phyloP scores from a whole-genome alignment of 331 rosid genomes.

The Arachis monticola region DNA sequence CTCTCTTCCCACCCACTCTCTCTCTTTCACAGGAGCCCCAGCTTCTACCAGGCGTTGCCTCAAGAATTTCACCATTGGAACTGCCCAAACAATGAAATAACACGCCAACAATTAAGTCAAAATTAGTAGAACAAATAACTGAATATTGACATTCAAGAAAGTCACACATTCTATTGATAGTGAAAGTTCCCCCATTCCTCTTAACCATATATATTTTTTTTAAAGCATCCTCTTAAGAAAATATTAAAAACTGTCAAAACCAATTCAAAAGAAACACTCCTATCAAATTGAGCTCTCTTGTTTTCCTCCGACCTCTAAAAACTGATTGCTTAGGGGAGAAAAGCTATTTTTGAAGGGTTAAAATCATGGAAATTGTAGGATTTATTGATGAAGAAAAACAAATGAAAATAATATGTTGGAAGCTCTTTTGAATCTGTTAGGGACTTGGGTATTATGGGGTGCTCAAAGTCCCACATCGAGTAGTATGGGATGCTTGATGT shows the following conservation, averaged over 20 bases:
- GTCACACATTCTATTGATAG: too few relatives aligned
- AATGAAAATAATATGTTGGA: slow-evolving; percentile 56
- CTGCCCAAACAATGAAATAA: slow-evolving; percentile 35
- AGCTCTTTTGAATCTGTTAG: slow-evolving; percentile 52
- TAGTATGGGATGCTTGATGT: too few relatives aligned
- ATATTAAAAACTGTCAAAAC: neutral
- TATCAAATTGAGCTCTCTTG: neutral
- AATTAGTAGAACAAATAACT: neutral
- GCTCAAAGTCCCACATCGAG: too few relatives aligned
- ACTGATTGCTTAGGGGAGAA: slow-evolving; percentile 37
- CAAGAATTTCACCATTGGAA: slow-evolving; percentile 73
- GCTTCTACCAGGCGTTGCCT: slow-evolving; percentile 71
- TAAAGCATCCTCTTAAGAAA: too few relatives aligned
- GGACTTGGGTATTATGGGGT: too few relatives aligned
- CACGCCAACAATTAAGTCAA: neutral
- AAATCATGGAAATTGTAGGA: neutral
- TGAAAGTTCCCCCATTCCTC: too few relatives aligned
- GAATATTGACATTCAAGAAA: too few relatives aligned
- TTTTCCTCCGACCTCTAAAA: neutral
- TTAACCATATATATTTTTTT: too few relatives aligned
- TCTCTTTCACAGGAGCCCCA: slow-evolving; percentile 59
- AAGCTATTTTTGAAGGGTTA: too few relatives aligned
- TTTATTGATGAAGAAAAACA: neutral
- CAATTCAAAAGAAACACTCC: neutral
- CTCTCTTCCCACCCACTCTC: too few relatives aligned